Percentiles rank a stretch among this genome's conserved stretches.
These are phyloP conservation scores for Myotisia sp. DNA, from an alignment of 2,329 filamentous ascomycete species.

Conservation along the genomic window DNA sequence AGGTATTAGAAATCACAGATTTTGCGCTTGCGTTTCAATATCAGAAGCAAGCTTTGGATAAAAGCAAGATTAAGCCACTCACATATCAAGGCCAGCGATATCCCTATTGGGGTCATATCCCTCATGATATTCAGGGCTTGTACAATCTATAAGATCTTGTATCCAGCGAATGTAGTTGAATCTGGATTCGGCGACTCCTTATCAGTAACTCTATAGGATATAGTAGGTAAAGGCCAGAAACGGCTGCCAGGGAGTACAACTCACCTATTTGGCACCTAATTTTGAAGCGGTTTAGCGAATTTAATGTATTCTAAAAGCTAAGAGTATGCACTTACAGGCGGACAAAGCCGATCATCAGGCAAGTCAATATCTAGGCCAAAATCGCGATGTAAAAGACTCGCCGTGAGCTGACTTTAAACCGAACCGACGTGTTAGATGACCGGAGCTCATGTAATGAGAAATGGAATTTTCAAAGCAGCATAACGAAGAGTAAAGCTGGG, in stretches of 20 bases:
- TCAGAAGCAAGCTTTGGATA: not conserved
- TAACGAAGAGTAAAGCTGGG: not conserved
- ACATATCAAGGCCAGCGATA: conserved; percentile 63
- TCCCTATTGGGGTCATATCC: conserved; percentile 42
- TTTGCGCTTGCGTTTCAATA: conserved; percentile 11
- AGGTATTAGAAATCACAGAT: not conserved
- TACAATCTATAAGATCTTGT: conserved; percentile 63
- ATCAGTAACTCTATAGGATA: no score
- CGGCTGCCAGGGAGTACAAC: conserved; percentile 3
- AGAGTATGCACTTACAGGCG: conserved; percentile 45
- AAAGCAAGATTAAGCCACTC: conserved; percentile 10
- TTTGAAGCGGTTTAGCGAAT: not conserved
- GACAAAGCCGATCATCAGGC: conserved; percentile 68
- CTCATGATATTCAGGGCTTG: conserved; percentile 33
- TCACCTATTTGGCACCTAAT: conserved; percentile 35
- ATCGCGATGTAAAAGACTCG: conserved; percentile 58
- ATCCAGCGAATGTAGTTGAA: conserved; percentile 89
- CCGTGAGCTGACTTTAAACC: conserved; percentile 51
- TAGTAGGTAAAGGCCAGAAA: not conserved
- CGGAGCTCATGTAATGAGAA: not conserved
- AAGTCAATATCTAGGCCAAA: conserved; percentile 59
- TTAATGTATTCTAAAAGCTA: not conserved
- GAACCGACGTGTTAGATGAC: conserved; percentile 1
- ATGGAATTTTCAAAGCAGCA: not conserved
- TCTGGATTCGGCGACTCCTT: no score